These are phyloP conservation scores for Microdochium trichocladiopsis DNA, from an alignment of 2,329 filamentous ascomycete genomes.

Conservation along the genomic window DNA sequence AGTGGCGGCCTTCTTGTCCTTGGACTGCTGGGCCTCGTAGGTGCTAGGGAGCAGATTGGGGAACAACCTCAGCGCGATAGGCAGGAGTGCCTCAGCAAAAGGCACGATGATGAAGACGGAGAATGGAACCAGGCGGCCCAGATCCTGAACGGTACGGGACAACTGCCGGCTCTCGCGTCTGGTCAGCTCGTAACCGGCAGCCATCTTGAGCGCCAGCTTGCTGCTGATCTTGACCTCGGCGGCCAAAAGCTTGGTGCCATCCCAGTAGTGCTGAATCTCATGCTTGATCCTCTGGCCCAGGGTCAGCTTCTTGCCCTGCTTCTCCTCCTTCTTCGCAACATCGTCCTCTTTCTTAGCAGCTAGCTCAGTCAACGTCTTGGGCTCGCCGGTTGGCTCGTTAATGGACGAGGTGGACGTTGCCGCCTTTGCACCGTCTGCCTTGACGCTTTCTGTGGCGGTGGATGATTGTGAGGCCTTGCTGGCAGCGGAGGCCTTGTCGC, in stretches of 20 bases:
- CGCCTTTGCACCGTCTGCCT: conserved; percentile 24
- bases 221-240: conserved; percentile 92
- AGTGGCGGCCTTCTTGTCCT: conserved; percentile 77
- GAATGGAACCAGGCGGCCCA: conserved; percentile 88
- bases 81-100: conserved; percentile 87
- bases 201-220: conserved; percentile 91
- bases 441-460: conserved; percentile 12
- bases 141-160: conserved; percentile 86
- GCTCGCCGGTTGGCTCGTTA: conserved; percentile 23
- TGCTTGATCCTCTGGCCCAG: conserved; percentile 91
- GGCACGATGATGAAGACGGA: conserved; percentile 96
- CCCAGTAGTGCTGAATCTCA: conserved; percentile 92
- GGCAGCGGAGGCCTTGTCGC: conserved; percentile 20
- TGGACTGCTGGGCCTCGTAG: conserved; percentile 86
- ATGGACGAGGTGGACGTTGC: conserved; percentile 12
- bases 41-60: conserved; percentile 96
- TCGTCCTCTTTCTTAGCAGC: conserved; percentile 56
- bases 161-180: conserved; percentile 90
- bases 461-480: background rate
- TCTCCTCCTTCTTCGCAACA: conserved; percentile 57
- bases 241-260: conserved; percentile 90
- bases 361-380: conserved; percentile 50
- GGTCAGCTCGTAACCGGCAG: conserved; percentile 91
- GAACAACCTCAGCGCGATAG: conserved; percentile 88
- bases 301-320: conserved; percentile 80